These are phyloP conservation scores for Fragaria nilgerrensis DNA, from an alignment of 306 rosid species.

Conservation along the genomic window DNA sequence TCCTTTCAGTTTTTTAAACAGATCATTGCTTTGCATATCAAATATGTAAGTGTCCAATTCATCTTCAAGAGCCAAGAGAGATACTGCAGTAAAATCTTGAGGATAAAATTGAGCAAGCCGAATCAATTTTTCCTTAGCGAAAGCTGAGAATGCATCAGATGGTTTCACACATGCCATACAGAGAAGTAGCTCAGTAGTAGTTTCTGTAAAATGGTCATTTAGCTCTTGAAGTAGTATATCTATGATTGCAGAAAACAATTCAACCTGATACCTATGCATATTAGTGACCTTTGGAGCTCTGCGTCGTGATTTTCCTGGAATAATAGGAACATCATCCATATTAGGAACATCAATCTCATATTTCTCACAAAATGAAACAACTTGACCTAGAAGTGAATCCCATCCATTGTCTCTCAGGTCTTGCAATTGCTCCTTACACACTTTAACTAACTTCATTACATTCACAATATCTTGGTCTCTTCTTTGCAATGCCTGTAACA, in stretches of 20 bases:
- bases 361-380: constrained; percentile 13
- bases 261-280: background rate
- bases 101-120: too few species aligned
- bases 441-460: background rate
- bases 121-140: too few species aligned
- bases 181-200: too few species aligned
- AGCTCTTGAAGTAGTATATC: background rate
- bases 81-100: too few species aligned
- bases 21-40: too few species aligned
- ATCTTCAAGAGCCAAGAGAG: too few species aligned
- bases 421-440: background rate
- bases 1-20: too few species aligned
- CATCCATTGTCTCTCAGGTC: constrained; percentile 5
- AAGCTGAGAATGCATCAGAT: too few species aligned
- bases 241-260: background rate
- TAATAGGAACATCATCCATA: background rate
- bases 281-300: background rate
- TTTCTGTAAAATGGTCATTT: too few species aligned
- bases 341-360: background rate
- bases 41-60: too few species aligned
- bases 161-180: too few species aligned
- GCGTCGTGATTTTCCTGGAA: background rate
- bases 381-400: background rate
- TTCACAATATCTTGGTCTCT: constrained; percentile 21
- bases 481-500: too few species aligned